These are phyloP conservation scores for Pythium monospermum DNA, from an alignment of 352 stramenopile species.

Conservation along the genomic window DNA sequence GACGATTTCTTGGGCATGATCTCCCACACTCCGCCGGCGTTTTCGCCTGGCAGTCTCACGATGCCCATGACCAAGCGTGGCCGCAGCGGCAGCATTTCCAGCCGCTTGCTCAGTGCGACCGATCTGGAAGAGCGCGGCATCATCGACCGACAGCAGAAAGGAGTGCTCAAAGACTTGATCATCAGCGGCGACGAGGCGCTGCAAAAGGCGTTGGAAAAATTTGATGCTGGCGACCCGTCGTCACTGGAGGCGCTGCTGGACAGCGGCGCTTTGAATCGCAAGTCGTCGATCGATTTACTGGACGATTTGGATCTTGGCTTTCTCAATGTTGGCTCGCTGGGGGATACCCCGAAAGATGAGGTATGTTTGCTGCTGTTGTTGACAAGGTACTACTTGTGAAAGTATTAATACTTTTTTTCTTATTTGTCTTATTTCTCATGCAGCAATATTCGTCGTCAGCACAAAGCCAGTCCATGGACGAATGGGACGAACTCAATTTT, in stretches of 20 bases:
- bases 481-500: slow-evolving; percentile 86
- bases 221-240: slow-evolving; percentile 80
- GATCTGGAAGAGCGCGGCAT: slow-evolving; percentile 88
- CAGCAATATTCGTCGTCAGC: slow-evolving; percentile 49
- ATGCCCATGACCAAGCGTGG: slow-evolving; percentile 86
- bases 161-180: slow-evolving; percentile 89
- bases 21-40: slow-evolving; percentile 86
- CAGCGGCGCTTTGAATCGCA: slow-evolving; percentile 75
- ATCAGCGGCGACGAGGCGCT: slow-evolving; percentile 88
- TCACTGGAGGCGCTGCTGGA: slow-evolving; percentile 83
- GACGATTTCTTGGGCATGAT: slow-evolving; percentile 88
- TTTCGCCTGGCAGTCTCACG: slow-evolving; percentile 85
- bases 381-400: neutral
- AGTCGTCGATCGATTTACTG: slow-evolving; percentile 80
- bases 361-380: slow-evolving; percentile 10
- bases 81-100: slow-evolving; percentile 80
- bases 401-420: neutral
- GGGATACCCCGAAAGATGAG: slow-evolving; percentile 81
- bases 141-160: slow-evolving; percentile 89
- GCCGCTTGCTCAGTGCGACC: slow-evolving; percentile 80
- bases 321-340: slow-evolving; percentile 79
- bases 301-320: slow-evolving; percentile 87
- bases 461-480: slow-evolving; percentile 72
- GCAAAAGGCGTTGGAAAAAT: slow-evolving; percentile 87
- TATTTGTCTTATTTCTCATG: neutral